Percentiles rank a stretch among this genome's conserved stretches.
Conservation (phyloP, 2,329 filamentous ascomycete species). For the Acrocalymma vagum region DNA sequence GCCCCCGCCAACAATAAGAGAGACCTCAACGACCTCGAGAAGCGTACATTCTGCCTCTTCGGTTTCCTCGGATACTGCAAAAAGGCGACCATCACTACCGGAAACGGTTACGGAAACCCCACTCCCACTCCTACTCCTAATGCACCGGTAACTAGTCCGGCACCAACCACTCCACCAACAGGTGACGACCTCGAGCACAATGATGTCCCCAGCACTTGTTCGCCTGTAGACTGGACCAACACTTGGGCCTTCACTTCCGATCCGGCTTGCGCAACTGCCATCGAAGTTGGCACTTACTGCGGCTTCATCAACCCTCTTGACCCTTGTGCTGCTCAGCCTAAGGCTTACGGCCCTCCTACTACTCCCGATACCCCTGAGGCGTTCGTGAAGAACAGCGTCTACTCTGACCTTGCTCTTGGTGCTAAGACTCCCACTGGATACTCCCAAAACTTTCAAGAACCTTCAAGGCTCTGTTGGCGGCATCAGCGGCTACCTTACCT, state of each 20-base stretch:
- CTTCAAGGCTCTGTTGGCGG: slow-evolving; percentile 22
- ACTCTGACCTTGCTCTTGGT: slow-evolving; percentile 28
- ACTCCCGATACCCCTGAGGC: slow-evolving; percentile 30
- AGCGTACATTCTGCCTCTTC: slow-evolving; percentile 10
- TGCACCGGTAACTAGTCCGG: slow-evolving; percentile 3
- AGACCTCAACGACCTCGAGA: slow-evolving; percentile 11
- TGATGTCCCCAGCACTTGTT: slow-evolving; percentile 27
- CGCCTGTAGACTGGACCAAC: slow-evolving; percentile 30
- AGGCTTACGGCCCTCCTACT: slow-evolving; percentile 26
- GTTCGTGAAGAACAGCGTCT: slow-evolving; percentile 32
- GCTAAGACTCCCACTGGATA: slow-evolving; percentile 31
- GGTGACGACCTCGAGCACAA: too few species aligned
- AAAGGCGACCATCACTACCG: neutral
- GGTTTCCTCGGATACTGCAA: slow-evolving; percentile 1
- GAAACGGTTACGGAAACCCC: neutral
- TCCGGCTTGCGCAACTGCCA: slow-evolving; percentile 27
- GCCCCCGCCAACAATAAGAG: slow-evolving; percentile 17
- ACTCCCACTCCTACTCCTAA: slow-evolving; percentile 4
- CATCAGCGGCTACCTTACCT: slow-evolving; percentile 30
- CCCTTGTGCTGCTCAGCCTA: slow-evolving; percentile 35
- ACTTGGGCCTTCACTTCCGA: slow-evolving; percentile 29
- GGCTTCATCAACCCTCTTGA: slow-evolving; percentile 36
- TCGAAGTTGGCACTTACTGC: slow-evolving; percentile 34
- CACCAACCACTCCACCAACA: slow-evolving; percentile 13
- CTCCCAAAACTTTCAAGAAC: slow-evolving; percentile 26